Conservation (phyloP, 2,329 filamentous ascomycete species). For the Hymenoscyphus occultus region DNA sequence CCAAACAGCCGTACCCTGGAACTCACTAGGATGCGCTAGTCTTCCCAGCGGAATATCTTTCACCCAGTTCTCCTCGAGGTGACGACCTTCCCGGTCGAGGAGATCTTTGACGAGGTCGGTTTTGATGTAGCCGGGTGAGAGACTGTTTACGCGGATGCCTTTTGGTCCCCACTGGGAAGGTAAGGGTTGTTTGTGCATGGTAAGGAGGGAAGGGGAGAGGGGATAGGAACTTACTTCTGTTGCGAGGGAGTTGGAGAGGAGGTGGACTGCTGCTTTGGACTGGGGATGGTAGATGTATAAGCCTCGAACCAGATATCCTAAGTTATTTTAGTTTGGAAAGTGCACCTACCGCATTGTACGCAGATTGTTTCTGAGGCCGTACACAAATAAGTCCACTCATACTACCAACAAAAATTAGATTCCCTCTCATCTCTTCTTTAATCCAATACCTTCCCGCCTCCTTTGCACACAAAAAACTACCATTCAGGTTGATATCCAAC, state of each 20-base stretch:
- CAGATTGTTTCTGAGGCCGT: slow-evolving; percentile 39
- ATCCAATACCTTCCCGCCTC: slow-evolving; percentile 40
- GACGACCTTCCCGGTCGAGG: slow-evolving; percentile 37
- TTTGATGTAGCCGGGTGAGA: slow-evolving; percentile 57
- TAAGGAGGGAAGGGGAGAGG: not conserved
- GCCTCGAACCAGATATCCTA: not conserved
- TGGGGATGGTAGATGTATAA: slow-evolving; percentile 13
- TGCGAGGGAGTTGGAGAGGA: slow-evolving; percentile 57
- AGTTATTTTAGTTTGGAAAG: not conserved
- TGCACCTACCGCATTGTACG: slow-evolving; percentile 37
- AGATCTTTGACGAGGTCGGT: slow-evolving; percentile 37
- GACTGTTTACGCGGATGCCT: slow-evolving; percentile 63
- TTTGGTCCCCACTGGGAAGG: slow-evolving; percentile 53
- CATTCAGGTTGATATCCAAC: slow-evolving; percentile 39
- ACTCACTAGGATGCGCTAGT: slow-evolving; percentile 39
- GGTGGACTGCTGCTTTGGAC: slow-evolving; percentile 59
- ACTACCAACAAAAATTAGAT: slow-evolving; percentile 30
- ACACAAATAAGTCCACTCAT: slow-evolving; percentile 37
- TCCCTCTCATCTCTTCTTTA: slow-evolving; percentile 32
- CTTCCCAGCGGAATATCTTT: slow-evolving; percentile 39
- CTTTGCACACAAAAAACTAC: slow-evolving; percentile 39
- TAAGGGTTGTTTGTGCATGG: too few relatives aligned
- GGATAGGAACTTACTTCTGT: slow-evolving; percentile 38
- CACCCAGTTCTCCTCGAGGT: slow-evolving; percentile 39
- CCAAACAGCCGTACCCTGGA: slow-evolving; percentile 37